Evolutionary conservation across 2,329 filamentous ascomycete genomes (phyloP).

Genomic region (Trichothecium roseum): DNA sequence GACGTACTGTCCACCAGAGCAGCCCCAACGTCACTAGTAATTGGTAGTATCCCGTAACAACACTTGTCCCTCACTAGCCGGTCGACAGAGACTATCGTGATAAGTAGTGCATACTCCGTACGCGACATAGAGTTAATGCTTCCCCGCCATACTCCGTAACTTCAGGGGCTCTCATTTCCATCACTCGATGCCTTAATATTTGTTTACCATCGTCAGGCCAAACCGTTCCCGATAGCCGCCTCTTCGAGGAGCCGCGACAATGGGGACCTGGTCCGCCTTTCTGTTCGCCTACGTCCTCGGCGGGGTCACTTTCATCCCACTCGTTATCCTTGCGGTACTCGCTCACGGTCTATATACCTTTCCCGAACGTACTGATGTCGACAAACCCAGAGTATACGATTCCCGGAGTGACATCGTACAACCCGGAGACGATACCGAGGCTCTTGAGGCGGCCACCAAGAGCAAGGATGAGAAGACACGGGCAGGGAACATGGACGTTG

Average conservation of each 20-base stretch:
- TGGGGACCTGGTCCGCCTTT: slow-evolving; percentile 46
- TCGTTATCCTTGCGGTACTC: slow-evolving; percentile 51
- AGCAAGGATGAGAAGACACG: slow-evolving; percentile 49
- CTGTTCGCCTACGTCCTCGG: slow-evolving; percentile 73
- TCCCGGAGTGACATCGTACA: slow-evolving; percentile 33
- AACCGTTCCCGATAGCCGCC: too few relatives aligned
- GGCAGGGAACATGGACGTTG: slow-evolving; percentile 58
- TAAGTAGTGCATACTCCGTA: too few relatives aligned
- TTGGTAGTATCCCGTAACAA: too few relatives aligned
- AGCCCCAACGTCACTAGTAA: too few relatives aligned
- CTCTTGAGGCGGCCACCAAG: slow-evolving; percentile 45
- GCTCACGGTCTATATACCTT: slow-evolving; percentile 60
- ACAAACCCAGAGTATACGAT: slow-evolving; percentile 5
- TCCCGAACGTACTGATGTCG: slow-evolving; percentile 38
- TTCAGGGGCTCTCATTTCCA: too few relatives aligned
- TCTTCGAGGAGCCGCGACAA: slow-evolving; percentile 11
- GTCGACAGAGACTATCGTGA: too few relatives aligned
- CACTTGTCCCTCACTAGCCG: too few relatives aligned
- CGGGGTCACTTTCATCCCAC: slow-evolving; percentile 77
- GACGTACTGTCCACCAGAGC: too few relatives aligned
- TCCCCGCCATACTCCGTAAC: too few relatives aligned
- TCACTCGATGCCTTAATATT: too few relatives aligned
- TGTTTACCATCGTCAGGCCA: too few relatives aligned
- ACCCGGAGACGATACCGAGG: slow-evolving; percentile 53
- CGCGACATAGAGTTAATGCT: too few relatives aligned